Conservation (phyloP, 768 basidiomycete genomes). For the Psilocybe cyanescens region DNA sequence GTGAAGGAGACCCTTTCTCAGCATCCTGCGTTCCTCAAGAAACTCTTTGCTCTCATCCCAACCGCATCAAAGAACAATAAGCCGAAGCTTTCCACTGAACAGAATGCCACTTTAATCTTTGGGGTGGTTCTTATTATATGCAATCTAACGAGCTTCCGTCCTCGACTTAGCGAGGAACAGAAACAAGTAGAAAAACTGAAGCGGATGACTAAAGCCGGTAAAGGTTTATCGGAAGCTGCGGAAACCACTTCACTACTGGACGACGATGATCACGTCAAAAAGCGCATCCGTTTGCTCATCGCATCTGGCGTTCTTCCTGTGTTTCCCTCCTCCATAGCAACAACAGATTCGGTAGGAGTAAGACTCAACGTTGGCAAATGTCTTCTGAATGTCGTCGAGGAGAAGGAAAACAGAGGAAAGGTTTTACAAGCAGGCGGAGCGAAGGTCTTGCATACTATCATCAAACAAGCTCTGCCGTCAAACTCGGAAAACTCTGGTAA, state of each 20-base stretch:
- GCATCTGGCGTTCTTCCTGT: constrained; percentile 66
- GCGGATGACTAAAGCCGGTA: constrained; percentile 63
- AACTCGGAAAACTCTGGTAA: constrained; percentile 26
- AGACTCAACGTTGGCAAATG: constrained; percentile 61
- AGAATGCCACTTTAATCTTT: constrained; percentile 64
- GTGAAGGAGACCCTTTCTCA: constrained; percentile 67
- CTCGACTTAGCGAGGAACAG: constrained; percentile 79
- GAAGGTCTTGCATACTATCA: constrained; percentile 62
- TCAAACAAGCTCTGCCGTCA: constrained; percentile 49
- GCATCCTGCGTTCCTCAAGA: constrained; percentile 55
- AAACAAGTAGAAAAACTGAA: constrained; percentile 80
- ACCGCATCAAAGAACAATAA: constrained; percentile 38
- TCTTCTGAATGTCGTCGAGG: constrained; percentile 74
- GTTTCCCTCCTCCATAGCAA: constrained; percentile 57
- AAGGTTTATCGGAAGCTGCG: constrained; percentile 30
- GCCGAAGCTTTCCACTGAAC: constrained; percentile 19
- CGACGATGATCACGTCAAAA: constrained; percentile 66
- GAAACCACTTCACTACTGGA: constrained; percentile 50
- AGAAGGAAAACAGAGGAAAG: constrained; percentile 74
- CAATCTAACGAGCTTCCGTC: constrained; percentile 75
- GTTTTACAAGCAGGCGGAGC: constrained; percentile 81
- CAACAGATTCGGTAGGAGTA: constrained; percentile 67
- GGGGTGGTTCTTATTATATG: constrained; percentile 77
- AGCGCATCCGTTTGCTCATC: constrained; percentile 60
- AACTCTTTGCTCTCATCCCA: constrained; percentile 60